Evolutionary conservation across 1,284 basidiomycete genomes (phyloP).

Genomic region (Hymenochaete sp.): DNA sequence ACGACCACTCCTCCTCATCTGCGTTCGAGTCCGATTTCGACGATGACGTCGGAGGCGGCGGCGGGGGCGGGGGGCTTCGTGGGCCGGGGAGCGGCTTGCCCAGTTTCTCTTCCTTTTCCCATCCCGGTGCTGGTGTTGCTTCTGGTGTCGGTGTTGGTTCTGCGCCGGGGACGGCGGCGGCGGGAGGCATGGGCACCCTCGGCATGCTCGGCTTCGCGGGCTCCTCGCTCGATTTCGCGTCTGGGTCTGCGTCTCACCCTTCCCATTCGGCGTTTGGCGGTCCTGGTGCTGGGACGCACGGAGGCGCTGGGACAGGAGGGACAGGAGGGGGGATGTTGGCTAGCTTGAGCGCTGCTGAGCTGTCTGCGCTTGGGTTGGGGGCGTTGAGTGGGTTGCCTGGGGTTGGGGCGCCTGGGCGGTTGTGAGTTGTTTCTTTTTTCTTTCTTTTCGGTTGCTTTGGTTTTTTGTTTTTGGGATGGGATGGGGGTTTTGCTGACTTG

Average conservation of each 20-base stretch:
- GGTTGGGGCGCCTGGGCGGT: background rate
- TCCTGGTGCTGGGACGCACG: background rate
- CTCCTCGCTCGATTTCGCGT: too few relatives aligned
- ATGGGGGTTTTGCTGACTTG: background rate
- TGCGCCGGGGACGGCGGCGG: background rate
- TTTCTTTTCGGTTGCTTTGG: background rate
- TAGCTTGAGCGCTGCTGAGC: too few relatives aligned
- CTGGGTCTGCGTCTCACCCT: too few relatives aligned
- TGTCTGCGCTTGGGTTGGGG: too few relatives aligned
- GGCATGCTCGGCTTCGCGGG: too few relatives aligned
- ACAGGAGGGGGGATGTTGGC: too few relatives aligned
- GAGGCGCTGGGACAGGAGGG: background rate
- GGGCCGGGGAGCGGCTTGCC: background rate
- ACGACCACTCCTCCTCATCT: background rate
- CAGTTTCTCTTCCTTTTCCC: background rate
- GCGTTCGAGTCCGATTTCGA: background rate
- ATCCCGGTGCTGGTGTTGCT: background rate
- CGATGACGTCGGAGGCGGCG: background rate
- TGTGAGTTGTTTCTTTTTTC: constrained; percentile 1
- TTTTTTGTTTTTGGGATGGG: constrained; percentile 1
- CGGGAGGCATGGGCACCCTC: background rate
- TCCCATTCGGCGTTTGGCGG: background rate
- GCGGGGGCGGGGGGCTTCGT: background rate
- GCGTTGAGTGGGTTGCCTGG: constrained; percentile 1
- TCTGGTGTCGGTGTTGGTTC: background rate